Base-by-base conservation (phyloP, 2,329 filamentous ascomycete genomes). In the Daldinia sp. region DNA sequence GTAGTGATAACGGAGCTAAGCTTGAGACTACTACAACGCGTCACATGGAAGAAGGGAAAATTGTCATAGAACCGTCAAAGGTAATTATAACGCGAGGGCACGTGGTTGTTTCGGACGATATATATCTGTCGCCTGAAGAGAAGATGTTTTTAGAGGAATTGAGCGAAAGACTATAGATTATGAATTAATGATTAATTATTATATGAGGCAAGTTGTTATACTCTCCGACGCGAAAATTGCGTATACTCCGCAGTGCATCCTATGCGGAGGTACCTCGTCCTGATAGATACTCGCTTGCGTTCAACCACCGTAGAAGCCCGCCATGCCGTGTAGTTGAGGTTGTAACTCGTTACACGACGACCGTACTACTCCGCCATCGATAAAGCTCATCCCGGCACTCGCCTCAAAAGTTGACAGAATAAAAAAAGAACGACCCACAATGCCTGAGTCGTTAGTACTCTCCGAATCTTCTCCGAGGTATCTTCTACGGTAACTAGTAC, bases 91-190 rank as follows among this genome's bases (percentile, higher is more conserved):
- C 44, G 15, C 39, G 65, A 51, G 65, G 65, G 7, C 57, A 33
- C 12, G 65, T 72, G 4, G 10, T 33, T 6, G 35, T 71, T 23
- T 63, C 70, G 9, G 63, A 65, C 15, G 57, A 61, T 35, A 26
- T 71, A 20, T 69, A 67, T 9, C 26, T 72, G 26, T 63, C 68
- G 4, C 65, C 68, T 6, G 70, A 71, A 37, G 70, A 70, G 42
- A 70, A 54, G 33, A 57, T 57, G 23, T 69, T 68, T 42, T 54
- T 72, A 46, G 70, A 69, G 28, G 65, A 65, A 37, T 28, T 72
- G 26, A 72, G 70, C 39, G 58, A 56, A 59, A 63, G 58, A 55
- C 39, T 72, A 68, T 66, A 53, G 35, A 54, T 46, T 61, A 46
- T 18, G 51, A 54, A 26, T 37, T 39, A 54, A 54, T 18, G 26